A percentile compares a stretch with the other conserved stretches of the same genome.
Evolutionary conservation across 345 rosid genomes (phyloP).

Genomic region (Citrus mangshanensis): DNA sequence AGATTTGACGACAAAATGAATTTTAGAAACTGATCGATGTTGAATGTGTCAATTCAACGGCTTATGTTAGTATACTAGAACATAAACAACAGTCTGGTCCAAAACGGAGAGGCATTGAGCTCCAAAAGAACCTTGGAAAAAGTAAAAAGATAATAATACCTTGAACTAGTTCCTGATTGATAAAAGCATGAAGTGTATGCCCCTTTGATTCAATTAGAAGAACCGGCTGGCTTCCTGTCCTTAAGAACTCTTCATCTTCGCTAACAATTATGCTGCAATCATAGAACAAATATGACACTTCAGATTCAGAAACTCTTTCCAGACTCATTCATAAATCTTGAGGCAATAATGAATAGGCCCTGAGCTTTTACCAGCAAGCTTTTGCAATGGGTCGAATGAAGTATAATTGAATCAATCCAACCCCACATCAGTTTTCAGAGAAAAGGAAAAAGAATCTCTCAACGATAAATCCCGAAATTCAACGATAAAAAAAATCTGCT

Average conservation of each 20-base stretch:
- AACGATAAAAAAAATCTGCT: background rate
- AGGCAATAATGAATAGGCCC: background rate
- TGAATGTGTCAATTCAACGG: background rate
- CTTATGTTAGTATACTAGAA: background rate
- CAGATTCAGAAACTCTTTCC: background rate
- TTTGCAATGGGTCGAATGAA: no score
- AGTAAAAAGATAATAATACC: constrained; percentile 25
- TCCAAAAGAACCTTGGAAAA: background rate
- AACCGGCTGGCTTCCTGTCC: constrained; percentile 52
- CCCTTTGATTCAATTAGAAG: constrained; percentile 86
- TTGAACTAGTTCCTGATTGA: constrained; percentile 64
- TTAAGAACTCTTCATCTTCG: constrained; percentile 55
- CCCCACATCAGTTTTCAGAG: background rate
- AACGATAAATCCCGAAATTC: background rate
- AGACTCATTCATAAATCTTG: background rate
- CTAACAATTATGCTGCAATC: constrained; percentile 53
- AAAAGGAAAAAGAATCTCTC: background rate
- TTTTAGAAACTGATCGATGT: background rate
- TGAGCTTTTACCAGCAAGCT: background rate
- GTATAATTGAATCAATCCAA: background rate
- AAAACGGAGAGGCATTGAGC: background rate
- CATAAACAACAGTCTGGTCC: background rate
- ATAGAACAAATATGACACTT: background rate
- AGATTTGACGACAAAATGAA: background rate
- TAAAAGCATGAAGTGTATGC: constrained; percentile 84